These are phyloP conservation scores for Entomortierella chlamydospora DNA, from an alignment of 192 early-diverging fungal genomes.

Conservation along the genomic window DNA sequence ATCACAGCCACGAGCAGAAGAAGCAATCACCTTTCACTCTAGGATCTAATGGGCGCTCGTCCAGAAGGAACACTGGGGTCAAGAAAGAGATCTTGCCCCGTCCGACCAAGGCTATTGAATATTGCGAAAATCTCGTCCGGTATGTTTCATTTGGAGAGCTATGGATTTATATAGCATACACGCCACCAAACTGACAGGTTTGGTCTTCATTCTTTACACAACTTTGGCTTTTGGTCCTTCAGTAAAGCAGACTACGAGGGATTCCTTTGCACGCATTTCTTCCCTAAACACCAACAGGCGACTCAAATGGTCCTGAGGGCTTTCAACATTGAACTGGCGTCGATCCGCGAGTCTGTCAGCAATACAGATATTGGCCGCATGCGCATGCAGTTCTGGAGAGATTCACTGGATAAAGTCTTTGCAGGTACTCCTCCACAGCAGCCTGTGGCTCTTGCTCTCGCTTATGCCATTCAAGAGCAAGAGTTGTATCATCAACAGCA, in stretches of 20 bases:
- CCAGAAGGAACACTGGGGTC: not conserved
- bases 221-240: not conserved
- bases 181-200: too few relatives aligned
- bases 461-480: conserved; percentile 58
- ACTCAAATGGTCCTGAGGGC: conserved; percentile 85
- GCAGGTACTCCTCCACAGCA: conserved; percentile 77
- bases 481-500: conserved; percentile 29
- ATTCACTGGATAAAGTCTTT: conserved; percentile 76
- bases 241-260: conserved; percentile 50
- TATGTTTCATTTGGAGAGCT: conserved; percentile 5
- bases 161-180: too few relatives aligned
- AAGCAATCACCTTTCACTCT: conserved; percentile 48
- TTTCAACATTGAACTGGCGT: conserved; percentile 90
- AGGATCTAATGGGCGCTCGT: conserved; percentile 1
- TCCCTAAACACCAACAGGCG: conserved; percentile 71
- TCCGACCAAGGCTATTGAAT: conserved; percentile 30
- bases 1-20: conserved; percentile 8
- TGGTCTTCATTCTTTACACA: not conserved
- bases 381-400: conserved; percentile 91
- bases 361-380: conserved; percentile 77
- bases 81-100: conserved; percentile 20
- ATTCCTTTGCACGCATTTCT: conserved; percentile 66
- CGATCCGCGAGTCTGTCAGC: conserved; percentile 78
- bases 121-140: conserved; percentile 48
- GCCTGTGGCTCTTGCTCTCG: conserved; percentile 79